Evolutionary conservation across 73 alveolate genomes (phyloP), one percentile per base, ranked within the genome.

Genomic region (Blepharisma stoltei): DNA sequence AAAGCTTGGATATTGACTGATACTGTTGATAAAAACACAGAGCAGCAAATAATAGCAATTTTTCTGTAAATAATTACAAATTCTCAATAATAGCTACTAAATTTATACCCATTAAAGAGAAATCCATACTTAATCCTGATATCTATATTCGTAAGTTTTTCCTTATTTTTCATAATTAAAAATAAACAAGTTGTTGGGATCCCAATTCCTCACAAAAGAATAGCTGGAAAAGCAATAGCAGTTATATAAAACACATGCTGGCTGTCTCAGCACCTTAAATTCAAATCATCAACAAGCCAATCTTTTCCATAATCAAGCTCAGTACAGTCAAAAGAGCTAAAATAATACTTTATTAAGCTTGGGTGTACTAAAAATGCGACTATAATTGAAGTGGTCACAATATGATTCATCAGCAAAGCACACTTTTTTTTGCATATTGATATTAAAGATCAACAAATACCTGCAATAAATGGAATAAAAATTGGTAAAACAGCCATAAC

Each of bases 181-280:
- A 85, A 54, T 73, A 83, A 20, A 0, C 78, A 78, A 6, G 82
- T 76, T 0, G 87, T 81, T 0, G 95, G 95, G 6, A 81, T 76
- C 0, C 91, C 89, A 6, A 85, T 53, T 20, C 86, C 92, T 84
- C 91, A 83, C 6, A 83, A 6, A 23, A 83, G 1, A 8, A 83
- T 79, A 23, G 77, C 45, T 23, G 91, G 91, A 45, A 83, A 27
- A 1, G 87, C 86, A 3, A 81, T 54, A 6, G 6, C 0, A 6
- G 49, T 32, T 20, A 73, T 7, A 38, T 25, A 54, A 11, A 46
- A 5, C 54, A 38, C 9, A 53, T 83, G 91, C 6, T 43, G 7
- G 0, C 82, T 67, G 25, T 44, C 47, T 79, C 81, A 79, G 60
- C 91, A 83, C 6, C 44, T 11, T 6, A 52, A 48, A 44, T 67